Evolutionary conservation across 225 moss, liverwort and hornwort species (phyloP).

Genomic region (Straminergon stramineum): DNA sequence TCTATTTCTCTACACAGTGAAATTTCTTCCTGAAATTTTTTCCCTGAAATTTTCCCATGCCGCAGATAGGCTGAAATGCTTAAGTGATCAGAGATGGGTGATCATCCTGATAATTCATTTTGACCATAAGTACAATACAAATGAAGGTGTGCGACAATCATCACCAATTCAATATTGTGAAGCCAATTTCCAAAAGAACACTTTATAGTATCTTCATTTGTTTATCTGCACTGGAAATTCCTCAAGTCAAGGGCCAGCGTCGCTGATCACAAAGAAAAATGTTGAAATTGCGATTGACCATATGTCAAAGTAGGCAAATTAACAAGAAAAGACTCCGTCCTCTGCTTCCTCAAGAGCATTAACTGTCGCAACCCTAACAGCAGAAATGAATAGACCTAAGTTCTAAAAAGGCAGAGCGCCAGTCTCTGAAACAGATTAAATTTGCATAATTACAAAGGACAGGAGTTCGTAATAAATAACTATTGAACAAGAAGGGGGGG

Average conservation of each 20-base stretch:
- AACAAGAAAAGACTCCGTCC: not conserved
- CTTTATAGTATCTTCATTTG: not conserved
- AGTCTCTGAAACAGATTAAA: constrained; percentile 5
- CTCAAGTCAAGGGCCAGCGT: not conserved
- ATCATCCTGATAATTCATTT: too few relatives aligned
- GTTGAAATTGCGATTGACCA: not conserved
- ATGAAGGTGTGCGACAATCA: not conserved
- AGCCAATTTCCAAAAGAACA: not conserved
- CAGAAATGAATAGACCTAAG: not conserved
- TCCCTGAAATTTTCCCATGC: too few relatives aligned
- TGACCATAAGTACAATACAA: not conserved
- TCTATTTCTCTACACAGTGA: too few relatives aligned
- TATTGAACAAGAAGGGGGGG: not conserved
- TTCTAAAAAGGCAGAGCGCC: not conserved
- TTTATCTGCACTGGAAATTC: not conserved
- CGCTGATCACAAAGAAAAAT: not conserved
- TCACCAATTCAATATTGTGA: not conserved
- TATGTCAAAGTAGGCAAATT: not conserved
- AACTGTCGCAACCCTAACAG: not conserved
- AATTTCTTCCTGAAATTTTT: too few relatives aligned
- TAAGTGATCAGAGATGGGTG: too few relatives aligned
- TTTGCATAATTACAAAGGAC: constrained; percentile 28
- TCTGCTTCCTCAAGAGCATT: not conserved
- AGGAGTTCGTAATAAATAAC: constrained; percentile 20
- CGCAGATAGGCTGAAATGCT: too few relatives aligned